Conservation (phyloP, 169 alveolate species). For the Cytauxzoon felis region DNA sequence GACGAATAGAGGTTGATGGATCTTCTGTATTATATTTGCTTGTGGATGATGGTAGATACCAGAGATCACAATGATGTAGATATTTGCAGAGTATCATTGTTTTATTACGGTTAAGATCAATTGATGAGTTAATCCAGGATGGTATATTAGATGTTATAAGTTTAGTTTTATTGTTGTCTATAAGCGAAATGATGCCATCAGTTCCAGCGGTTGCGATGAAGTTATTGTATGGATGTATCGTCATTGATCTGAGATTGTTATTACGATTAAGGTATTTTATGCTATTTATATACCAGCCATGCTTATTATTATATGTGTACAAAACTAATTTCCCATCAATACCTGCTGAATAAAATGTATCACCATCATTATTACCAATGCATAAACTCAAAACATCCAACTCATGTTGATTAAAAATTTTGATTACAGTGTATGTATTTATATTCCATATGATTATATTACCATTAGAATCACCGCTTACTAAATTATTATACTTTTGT, state of each 20-base stretch:
- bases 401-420: conserved; percentile 47
- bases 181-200: conserved; percentile 35
- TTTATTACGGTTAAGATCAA: conserved; percentile 36
- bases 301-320: conserved; percentile 43
- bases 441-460: conserved; percentile 58
- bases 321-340: conserved; percentile 49
- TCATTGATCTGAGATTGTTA: conserved; percentile 32
- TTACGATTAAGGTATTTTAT: conserved; percentile 41
- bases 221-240: conserved; percentile 19
- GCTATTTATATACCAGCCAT: conserved; percentile 55
- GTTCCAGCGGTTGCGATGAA: conserved; percentile 39
- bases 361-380: conserved; percentile 25
- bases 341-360: conserved; percentile 56
- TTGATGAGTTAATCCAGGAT: conserved; percentile 31
- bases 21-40: too few relatives aligned
- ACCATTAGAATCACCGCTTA: conserved; percentile 61
- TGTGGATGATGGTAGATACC: conserved; percentile 51
- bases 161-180: conserved; percentile 14
- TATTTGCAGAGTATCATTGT: conserved; percentile 34
- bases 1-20: too few relatives aligned
- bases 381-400: conserved; percentile 53
- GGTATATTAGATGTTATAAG: conserved; percentile 37
- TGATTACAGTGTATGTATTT: conserved; percentile 35
- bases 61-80: conserved; percentile 54
- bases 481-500: conserved; percentile 11